These are phyloP conservation scores for Brasenia schreberi DNA, from an alignment of 164 flowering plant species.

Conservation along the genomic window DNA sequence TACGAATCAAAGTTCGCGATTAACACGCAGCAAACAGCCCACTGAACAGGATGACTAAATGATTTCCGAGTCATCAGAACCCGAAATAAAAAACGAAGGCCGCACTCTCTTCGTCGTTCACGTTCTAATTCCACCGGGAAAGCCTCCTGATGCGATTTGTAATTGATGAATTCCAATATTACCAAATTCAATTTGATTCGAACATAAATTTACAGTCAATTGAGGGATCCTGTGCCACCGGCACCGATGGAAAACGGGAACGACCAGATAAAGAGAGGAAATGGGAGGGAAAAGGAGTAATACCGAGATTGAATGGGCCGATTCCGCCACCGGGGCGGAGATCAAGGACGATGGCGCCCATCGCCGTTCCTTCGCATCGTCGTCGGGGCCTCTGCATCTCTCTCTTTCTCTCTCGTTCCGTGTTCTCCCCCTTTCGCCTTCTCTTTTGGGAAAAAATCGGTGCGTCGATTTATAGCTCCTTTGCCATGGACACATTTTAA, in stretches of 20 bases:
- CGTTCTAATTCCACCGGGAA: no score
- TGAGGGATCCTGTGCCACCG: no score
- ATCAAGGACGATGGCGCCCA: conserved; percentile 90
- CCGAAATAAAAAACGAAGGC: no score
- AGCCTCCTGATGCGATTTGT: no score
- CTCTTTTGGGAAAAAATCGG: neutral
- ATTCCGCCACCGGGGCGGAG: conserved; percentile 83
- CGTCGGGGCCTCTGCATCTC: conserved; percentile 61
- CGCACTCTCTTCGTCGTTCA: no score
- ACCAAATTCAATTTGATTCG: no score
- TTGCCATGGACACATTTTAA: no score
- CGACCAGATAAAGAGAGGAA: neutral
- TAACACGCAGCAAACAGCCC: neutral
- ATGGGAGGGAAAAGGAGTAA: neutral
- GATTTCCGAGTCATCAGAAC: no score
- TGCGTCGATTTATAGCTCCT: no score
- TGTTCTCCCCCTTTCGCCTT: neutral
- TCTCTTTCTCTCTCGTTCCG: neutral
- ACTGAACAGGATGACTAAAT: no score
- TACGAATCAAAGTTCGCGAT: neutral
- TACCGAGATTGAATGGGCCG: conserved; percentile 83
- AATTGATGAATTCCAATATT: no score
- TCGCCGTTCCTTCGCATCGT: conserved; percentile 89
- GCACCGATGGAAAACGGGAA: neutral
- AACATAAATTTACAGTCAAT: no score